Evolutionary conservation across 1,284 basidiomycete genomes (phyloP).

Genomic region (Malassezia nana): DNA sequence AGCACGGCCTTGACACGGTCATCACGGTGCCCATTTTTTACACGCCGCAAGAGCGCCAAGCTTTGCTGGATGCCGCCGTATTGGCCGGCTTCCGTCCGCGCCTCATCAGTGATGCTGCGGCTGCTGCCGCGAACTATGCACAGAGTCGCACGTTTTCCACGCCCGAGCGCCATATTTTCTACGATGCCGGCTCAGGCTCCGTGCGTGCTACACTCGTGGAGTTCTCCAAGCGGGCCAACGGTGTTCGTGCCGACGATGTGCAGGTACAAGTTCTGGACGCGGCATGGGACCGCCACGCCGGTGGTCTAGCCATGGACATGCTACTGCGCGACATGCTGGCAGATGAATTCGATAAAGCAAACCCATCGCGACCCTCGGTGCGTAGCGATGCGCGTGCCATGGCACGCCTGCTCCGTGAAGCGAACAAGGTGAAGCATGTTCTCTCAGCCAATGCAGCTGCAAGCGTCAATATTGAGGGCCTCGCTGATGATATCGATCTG

Average conservation of each 20-base stretch:
- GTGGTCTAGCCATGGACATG: conserved; percentile 74
- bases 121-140: conserved; percentile 58
- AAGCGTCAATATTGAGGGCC: conserved; percentile 66
- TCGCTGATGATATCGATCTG: conserved; percentile 85
- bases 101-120: conserved; percentile 79
- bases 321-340: conserved; percentile 72
- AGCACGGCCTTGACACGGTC: conserved; percentile 39
- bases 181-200: conserved; percentile 81
- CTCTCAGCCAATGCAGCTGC: conserved; percentile 84
- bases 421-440: conserved; percentile 78
- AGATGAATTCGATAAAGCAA: conserved; percentile 63
- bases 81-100: conserved; percentile 75
- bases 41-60: conserved; percentile 67
- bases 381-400: conserved; percentile 66
- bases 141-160: conserved; percentile 74
- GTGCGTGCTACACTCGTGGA: conserved; percentile 76
- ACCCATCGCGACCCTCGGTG: conserved; percentile 40
- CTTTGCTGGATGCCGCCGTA: conserved; percentile 69
- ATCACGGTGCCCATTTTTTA: conserved; percentile 46
- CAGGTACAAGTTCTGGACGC: conserved; percentile 66
- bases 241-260: conserved; percentile 50
- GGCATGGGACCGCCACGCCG: conserved; percentile 67
- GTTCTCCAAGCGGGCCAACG: conserved; percentile 52
- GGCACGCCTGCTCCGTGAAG: conserved; percentile 88
- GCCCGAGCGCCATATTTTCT: conserved; percentile 76